A percentile compares a stretch with the other conserved stretches of the same genome.
These are phyloP conservation scores for Penicillium bovifimosum DNA, from an alignment of 495 filamentous ascomycete species.

Conservation along the genomic window DNA sequence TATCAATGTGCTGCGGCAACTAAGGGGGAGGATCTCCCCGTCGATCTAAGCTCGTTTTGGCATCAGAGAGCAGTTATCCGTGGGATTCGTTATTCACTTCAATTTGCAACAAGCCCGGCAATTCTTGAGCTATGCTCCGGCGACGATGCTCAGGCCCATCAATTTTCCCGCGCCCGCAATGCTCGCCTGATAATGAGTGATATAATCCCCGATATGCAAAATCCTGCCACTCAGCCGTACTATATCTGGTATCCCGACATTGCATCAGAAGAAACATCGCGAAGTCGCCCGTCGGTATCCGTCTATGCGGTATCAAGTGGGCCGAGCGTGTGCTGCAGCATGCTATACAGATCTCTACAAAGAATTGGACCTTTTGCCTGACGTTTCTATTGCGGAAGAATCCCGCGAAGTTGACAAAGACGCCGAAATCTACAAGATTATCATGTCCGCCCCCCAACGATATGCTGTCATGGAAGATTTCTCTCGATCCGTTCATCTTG, in stretches of 20 bases:
- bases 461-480: conserved; percentile 28
- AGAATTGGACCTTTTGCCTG: conserved; percentile 25
- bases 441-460: conserved; percentile 18
- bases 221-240: conserved; percentile 31
- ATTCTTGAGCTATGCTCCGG: conserved; percentile 16
- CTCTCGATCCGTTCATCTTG: conserved; percentile 19
- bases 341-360: conserved; percentile 25
- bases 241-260: conserved; percentile 41
- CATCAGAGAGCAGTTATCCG: conserved; percentile 14
- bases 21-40: conserved; percentile 11
- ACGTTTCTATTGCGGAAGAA: conserved; percentile 27
- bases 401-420: conserved; percentile 16
- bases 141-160: conserved; percentile 10
- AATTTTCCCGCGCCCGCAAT: conserved; percentile 22
- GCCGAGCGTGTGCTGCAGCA: conserved; percentile 26
- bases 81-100: conserved; percentile 14
- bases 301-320: conserved; percentile 20
- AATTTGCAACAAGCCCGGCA: conserved; percentile 16
- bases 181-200: conserved; percentile 39
- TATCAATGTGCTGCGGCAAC: conserved; percentile 13
- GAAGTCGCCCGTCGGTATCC: conserved; percentile 16
- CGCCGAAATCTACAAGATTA: conserved; percentile 22
- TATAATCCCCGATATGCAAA: conserved; percentile 27
- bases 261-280: conserved; percentile 30
- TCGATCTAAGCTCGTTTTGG: conserved; percentile 12